These are phyloP conservation scores for Ustilago nuda DNA, from an alignment of 1,284 basidiomycete species.

Conservation along the genomic window DNA sequence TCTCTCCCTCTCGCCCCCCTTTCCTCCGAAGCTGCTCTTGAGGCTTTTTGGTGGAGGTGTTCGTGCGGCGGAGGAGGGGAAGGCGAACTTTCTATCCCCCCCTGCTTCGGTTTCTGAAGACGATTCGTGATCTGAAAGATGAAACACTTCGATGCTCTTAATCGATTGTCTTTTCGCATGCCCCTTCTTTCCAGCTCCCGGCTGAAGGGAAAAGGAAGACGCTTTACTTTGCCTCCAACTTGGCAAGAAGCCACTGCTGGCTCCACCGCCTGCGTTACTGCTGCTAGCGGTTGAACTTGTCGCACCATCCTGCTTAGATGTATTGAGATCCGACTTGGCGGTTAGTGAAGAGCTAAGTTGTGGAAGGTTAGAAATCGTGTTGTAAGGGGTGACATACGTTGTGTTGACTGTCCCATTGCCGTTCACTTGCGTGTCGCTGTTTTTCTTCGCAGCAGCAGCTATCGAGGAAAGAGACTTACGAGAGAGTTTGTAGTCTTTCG, in stretches of 20 bases:
- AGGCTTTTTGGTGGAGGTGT: constrained; percentile 7
- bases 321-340: neutral
- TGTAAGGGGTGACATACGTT: constrained; percentile 29
- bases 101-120: neutral
- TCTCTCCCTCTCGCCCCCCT: neutral
- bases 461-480: constrained; percentile 30
- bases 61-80: constrained; percentile 5
- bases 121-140: constrained; percentile 23
- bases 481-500: constrained; percentile 20
- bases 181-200: neutral
- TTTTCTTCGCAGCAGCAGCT: constrained; percentile 11
- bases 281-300: neutral
- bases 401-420: constrained; percentile 36
- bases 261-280: neutral
- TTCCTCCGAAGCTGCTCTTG: neutral
- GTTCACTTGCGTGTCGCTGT: constrained; percentile 16
- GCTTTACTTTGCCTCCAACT: constrained; percentile 29
- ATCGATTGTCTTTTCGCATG: constrained; percentile 46
- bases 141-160: constrained; percentile 52
- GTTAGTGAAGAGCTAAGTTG: constrained; percentile 24
- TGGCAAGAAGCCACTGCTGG: constrained; percentile 22
- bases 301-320: neutral
- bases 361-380: constrained; percentile 16
- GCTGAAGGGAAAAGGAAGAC: neutral
- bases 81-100: constrained; percentile 3